These are phyloP conservation scores for Dictyostelium firmibasis DNA, from an alignment of 78 protist species.

Conservation along the genomic window DNA sequence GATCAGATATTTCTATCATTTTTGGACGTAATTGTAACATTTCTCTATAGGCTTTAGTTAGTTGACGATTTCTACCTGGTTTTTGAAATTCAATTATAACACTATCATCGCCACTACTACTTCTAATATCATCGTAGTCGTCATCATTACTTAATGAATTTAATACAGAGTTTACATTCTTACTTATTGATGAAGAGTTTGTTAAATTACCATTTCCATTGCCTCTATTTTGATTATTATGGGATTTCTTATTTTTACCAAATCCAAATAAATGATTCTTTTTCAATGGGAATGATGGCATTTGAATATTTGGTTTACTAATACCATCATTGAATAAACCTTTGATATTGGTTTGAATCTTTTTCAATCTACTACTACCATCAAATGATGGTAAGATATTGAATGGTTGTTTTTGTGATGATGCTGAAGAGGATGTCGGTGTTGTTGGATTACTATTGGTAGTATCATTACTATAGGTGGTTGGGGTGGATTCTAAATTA, in stretches of 20 bases:
- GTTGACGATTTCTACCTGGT: constrained; percentile 3
- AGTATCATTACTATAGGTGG: neutral
- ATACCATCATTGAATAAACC: constrained; percentile 42
- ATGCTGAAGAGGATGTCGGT: neutral
- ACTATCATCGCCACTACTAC: constrained; percentile 9
- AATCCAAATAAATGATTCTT: neutral
- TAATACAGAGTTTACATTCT: constrained; percentile 15
- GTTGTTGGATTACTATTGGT: neutral
- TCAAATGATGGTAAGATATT: constrained; percentile 28
- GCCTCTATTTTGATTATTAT: neutral
- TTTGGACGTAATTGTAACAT: neutral
- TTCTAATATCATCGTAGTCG: neutral
- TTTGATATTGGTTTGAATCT: constrained; percentile 6
- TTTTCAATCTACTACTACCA: constrained; percentile 24
- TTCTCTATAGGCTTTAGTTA: neutral
- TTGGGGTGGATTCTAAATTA: neutral
- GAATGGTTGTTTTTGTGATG: neutral
- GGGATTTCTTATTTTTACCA: neutral
- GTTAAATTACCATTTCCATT: neutral
- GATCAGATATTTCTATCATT: neutral
- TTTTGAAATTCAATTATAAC: neutral
- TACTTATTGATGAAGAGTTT: neutral
- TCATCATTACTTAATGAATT: neutral
- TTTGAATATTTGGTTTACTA: neutral
- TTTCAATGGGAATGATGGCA: neutral